Evolutionary conservation across 306 rosid species (phyloP).

Genomic region (Datisca glomerata): DNA sequence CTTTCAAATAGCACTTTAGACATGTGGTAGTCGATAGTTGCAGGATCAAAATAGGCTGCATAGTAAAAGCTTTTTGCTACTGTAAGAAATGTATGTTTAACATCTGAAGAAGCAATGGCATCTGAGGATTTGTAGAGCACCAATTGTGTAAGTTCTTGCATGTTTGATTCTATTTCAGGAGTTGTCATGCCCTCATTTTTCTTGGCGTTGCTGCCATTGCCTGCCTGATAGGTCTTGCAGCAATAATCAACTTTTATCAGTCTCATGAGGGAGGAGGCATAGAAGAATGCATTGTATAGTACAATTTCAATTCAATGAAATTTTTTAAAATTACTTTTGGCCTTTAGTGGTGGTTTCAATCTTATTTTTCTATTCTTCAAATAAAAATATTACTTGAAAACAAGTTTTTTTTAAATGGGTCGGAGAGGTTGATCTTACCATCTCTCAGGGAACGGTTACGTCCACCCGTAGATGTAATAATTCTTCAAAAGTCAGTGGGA

Average conservation of each 20-base stretch:
- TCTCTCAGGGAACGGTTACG: too few species aligned
- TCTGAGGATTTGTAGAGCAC: conserved; percentile 37
- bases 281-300: conserved; percentile 2
- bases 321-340: background rate
- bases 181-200: conserved; percentile 3
- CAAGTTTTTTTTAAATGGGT: too few species aligned
- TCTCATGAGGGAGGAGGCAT: too few species aligned
- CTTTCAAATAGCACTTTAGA: conserved; percentile 71
- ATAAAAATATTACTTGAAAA: too few species aligned
- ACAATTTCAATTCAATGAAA: too few species aligned
- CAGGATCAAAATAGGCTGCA: conserved; percentile 45
- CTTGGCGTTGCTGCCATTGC: conserved; percentile 9
- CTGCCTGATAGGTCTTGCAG: conserved; percentile 24
- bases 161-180: conserved; percentile 44
- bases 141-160: conserved; percentile 58
- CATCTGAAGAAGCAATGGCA: conserved; percentile 28
- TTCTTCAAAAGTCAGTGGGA: too few species aligned
- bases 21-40: conserved; percentile 54
- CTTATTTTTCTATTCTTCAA: too few species aligned
- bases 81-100: conserved; percentile 57
- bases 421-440: too few species aligned
- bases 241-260: background rate
- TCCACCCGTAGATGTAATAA: too few species aligned
- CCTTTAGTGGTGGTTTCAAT: too few species aligned
- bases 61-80: conserved; percentile 66